Conservation (phyloP, 2,329 filamentous ascomycete genomes). For the Myriosclerotinia scirpicola region DNA sequence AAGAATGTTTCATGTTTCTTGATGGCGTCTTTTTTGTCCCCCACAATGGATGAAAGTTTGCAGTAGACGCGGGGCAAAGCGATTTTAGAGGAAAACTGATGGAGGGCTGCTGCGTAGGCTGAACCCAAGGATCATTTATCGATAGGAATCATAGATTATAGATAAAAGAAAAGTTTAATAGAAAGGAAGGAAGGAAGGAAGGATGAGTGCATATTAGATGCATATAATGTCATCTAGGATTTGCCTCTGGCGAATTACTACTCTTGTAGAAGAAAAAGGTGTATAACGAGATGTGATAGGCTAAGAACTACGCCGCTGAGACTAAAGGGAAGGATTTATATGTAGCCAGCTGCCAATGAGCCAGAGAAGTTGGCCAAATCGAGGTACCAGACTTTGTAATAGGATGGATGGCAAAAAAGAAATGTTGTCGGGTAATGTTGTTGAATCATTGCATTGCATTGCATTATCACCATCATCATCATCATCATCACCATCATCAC, state of each 20-base stretch:
- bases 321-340: slow-evolving; percentile 13
- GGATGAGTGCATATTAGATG: neutral
- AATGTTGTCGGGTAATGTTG: slow-evolving; percentile 12
- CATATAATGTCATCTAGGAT: too few relatives aligned
- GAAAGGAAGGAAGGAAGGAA: slow-evolving; percentile 15
- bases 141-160: slow-evolving; percentile 5
- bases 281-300: slow-evolving; percentile 12
- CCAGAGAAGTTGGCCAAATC: slow-evolving; percentile 12
- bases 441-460: neutral
- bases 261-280: neutral
- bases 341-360: slow-evolving; percentile 18
- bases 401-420: slow-evolving; percentile 1
- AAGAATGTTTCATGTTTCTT: slow-evolving; percentile 18
- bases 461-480: neutral
- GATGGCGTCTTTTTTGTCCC: slow-evolving; percentile 13
- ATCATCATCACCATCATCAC: slow-evolving; percentile 16
- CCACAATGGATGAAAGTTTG: slow-evolving; percentile 17
- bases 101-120: slow-evolving; percentile 2
- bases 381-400: slow-evolving; percentile 11
- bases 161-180: too few relatives aligned
- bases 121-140: slow-evolving; percentile 21
- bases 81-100: slow-evolving; percentile 17
- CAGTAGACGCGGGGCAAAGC: slow-evolving; percentile 24
- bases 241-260: slow-evolving; percentile 15
- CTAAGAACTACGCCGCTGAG: slow-evolving; percentile 11